Conservation (phyloP, 2,329 filamentous ascomycete species). For the Aspergillus persii region DNA sequence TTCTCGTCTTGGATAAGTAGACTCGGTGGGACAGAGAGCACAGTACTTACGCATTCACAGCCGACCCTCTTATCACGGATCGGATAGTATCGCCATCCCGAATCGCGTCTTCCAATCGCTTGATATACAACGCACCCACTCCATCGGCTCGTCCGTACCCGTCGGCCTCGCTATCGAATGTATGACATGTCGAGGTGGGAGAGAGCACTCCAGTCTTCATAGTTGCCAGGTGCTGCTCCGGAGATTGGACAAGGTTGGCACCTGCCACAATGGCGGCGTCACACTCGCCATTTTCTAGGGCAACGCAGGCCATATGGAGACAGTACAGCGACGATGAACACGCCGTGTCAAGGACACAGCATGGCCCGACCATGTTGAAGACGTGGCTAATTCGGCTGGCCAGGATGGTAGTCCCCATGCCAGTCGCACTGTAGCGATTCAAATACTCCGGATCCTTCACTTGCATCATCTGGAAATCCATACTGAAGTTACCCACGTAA, state of each 20-base stretch:
- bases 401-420: conserved; percentile 8
- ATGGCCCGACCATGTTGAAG: conserved; percentile 38
- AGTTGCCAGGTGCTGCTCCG: conserved; percentile 19
- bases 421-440: conserved; percentile 13
- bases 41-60: neutral
- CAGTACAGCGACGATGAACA: conserved; percentile 41
- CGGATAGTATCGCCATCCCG: conserved; percentile 5
- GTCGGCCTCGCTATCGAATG: conserved; percentile 5
- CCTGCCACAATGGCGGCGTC: conserved; percentile 21
- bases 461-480: conserved; percentile 19
- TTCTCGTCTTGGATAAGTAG: too few species aligned
- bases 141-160: conserved; percentile 12
- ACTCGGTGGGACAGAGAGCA: too few species aligned
- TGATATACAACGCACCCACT: conserved; percentile 1
- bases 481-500: conserved; percentile 19
- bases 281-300: conserved; percentile 20
- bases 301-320: conserved; percentile 37
- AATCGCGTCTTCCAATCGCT: conserved; percentile 4
- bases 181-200: conserved; percentile 22
- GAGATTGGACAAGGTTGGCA: conserved; percentile 20
- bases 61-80: neutral
- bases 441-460: conserved; percentile 11
- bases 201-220: conserved; percentile 35
- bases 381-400: conserved; percentile 31
- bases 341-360: conserved; percentile 29